Percentiles rank a stretch among this genome's conserved stretches.
phyloP scores from a whole-genome alignment of 2,329 filamentous ascomycete genomes.

The Aspergillus chevalieri region DNA sequence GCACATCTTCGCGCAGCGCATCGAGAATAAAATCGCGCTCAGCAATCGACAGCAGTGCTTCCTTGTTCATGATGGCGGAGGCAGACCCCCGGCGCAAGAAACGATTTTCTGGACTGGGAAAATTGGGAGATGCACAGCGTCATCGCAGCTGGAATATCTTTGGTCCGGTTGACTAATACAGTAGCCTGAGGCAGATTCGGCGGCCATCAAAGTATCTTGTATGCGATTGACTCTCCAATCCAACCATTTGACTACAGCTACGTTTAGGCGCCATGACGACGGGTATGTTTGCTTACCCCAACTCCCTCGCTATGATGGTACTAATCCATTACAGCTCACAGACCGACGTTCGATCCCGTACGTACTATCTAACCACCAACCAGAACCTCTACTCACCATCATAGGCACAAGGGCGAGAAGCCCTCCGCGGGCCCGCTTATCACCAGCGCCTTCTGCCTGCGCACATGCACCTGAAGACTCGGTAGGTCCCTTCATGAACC shows the following conservation, averaged over 20 bases:
- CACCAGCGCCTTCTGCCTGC: constrained; percentile 93
- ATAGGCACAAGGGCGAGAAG: constrained; percentile 88
- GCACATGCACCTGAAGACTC: constrained; percentile 85
- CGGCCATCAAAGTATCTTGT: too few species aligned
- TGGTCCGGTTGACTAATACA: constrained; percentile 8
- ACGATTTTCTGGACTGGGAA: constrained; percentile 1
- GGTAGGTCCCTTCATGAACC: constrained; percentile 41
- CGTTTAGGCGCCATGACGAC: constrained; percentile 33
- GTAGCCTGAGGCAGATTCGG: constrained; percentile 8
- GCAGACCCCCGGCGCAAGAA: constrained; percentile 18
- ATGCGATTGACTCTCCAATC: too few species aligned
- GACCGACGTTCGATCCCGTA: constrained; percentile 95
- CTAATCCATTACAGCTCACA: constrained; percentile 52
- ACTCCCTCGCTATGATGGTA: not conserved
- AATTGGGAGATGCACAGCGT: constrained; percentile 8
- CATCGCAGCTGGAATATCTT: constrained; percentile 10
- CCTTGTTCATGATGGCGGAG: constrained; percentile 67
- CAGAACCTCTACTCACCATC: constrained; percentile 15
- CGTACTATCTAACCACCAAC: constrained; percentile 15
- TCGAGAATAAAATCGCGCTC: constrained; percentile 81
- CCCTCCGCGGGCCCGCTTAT: constrained; percentile 85
- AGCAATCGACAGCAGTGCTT: constrained; percentile 82
- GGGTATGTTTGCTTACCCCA: constrained; percentile 20
- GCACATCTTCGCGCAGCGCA: constrained; percentile 72
- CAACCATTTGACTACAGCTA: too few species aligned